phyloP scores from a whole-genome alignment of 352 stramenopile species.

The Globisporangium camurandrum region DNA sequence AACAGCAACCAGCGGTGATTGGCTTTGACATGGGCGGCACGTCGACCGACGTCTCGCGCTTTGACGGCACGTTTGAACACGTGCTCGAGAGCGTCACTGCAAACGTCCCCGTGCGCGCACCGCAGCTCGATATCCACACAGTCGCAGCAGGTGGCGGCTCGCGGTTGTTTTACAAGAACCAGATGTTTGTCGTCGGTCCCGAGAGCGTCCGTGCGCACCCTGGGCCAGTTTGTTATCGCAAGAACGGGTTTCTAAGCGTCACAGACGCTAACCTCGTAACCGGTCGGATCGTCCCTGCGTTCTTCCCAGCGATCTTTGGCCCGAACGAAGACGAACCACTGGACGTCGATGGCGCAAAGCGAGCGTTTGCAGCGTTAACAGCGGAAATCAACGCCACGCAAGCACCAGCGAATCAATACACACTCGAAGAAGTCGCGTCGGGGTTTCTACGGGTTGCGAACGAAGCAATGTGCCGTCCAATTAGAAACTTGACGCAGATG shows the following conservation, averaged over 20 bases:
- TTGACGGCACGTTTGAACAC: conserved; percentile 95
- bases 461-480: conserved; percentile 99
- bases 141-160: conserved; percentile 96
- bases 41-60: conserved; percentile 96
- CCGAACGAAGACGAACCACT: conserved; percentile 95
- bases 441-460: conserved; percentile 98
- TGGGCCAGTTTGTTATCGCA: conserved; percentile 96
- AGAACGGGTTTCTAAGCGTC: conserved; percentile 94
- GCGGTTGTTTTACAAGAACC: conserved; percentile 94
- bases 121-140: conserved; percentile 99
- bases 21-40: conserved; percentile 99
- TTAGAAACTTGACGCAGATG: conserved; percentile 98
- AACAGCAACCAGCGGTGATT: conserved; percentile 68
- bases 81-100: conserved; percentile 98
- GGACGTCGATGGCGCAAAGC: conserved; percentile 90
- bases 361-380: conserved; percentile 89
- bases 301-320: conserved; percentile 99
- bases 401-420: conserved; percentile 60
- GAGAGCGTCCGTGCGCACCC: conserved; percentile 96
- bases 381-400: conserved; percentile 79
- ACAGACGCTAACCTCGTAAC: conserved; percentile 99
- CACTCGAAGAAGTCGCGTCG: conserved; percentile 93
- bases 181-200: conserved; percentile 96
- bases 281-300: conserved; percentile 93
- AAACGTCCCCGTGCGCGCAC: conserved; percentile 95